A percentile compares a stretch with the other conserved stretches of the same genome.
These are phyloP conservation scores for Bipolaris cookei DNA, from an alignment of 2,329 filamentous ascomycete species.

Conservation along the genomic window DNA sequence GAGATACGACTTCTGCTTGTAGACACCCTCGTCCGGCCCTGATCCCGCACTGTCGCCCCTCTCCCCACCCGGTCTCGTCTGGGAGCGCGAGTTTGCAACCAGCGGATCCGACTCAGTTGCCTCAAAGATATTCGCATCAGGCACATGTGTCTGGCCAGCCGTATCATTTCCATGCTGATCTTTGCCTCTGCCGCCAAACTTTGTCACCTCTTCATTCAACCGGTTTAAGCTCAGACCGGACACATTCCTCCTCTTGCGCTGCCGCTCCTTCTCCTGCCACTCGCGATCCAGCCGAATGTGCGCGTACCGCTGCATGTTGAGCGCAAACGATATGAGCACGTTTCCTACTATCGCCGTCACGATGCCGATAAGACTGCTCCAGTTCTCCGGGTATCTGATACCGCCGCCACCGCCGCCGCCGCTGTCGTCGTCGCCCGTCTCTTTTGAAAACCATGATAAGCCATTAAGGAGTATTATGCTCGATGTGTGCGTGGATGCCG, in stretches of 20 bases:
- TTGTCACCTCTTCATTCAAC: conserved; percentile 41
- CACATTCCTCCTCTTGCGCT: conserved; percentile 35
- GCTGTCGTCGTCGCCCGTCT: conserved; percentile 9
- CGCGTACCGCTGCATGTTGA: conserved; percentile 96
- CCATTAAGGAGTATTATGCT: conserved; percentile 22
- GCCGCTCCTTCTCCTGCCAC: conserved; percentile 58
- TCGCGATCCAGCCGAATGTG: conserved; percentile 83
- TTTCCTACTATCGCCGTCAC: conserved; percentile 92
- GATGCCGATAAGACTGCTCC: conserved; percentile 96
- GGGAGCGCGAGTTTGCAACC: conserved; percentile 18
- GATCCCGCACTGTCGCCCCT: conserved; percentile 32
- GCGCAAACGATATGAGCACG: conserved; percentile 88
- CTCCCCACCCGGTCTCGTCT: conserved; percentile 24
- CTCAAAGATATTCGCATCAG: conserved; percentile 12
- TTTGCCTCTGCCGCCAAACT: conserved; percentile 13
- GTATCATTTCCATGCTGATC: conserved; percentile 12
- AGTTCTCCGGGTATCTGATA: conserved; percentile 53
- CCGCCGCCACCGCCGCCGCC: conserved; percentile 7
- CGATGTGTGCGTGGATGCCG: conserved; percentile 7
- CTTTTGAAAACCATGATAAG: conserved; percentile 18
- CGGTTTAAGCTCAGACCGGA: conserved; percentile 54
- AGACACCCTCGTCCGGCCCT: conserved; percentile 38
- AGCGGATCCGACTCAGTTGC: conserved; percentile 47
- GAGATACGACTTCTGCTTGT: conserved; percentile 74
- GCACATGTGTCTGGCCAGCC: conserved; percentile 7